phyloP scores from a whole-genome alignment of 2,329 filamentous ascomycete genomes.

The Monosporascus cannonballus region DNA sequence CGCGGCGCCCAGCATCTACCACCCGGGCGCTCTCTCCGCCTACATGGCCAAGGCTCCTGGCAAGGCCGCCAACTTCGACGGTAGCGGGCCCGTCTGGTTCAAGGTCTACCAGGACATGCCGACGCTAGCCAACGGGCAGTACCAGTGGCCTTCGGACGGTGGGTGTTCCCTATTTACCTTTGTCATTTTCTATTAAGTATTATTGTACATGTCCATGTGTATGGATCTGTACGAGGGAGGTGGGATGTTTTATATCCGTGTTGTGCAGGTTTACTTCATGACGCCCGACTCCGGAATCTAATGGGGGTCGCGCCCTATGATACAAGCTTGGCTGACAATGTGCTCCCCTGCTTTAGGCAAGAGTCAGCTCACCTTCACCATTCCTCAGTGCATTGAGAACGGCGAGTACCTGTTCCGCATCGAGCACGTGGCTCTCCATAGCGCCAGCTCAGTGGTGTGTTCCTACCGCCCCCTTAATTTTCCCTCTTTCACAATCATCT shows the following conservation, averaged over 20 bases:
- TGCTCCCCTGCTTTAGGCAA: conserved; percentile 13
- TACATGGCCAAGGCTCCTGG: conserved; percentile 36
- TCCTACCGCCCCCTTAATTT: no score
- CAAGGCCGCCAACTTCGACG: conserved; percentile 30
- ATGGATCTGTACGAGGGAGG: no score
- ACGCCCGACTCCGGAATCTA: no score
- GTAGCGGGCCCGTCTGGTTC: conserved; percentile 34
- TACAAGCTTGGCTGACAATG: not conserved
- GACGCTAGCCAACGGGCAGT: conserved; percentile 22
- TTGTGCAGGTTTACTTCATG: no score
- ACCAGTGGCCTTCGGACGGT: conserved; percentile 33
- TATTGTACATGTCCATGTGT: not conserved
- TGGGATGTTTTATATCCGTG: no score
- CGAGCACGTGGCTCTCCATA: conserved; percentile 31
- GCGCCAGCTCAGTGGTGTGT: conserved; percentile 16
- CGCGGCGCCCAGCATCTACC: conserved; percentile 32
- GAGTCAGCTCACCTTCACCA: conserved; percentile 22
- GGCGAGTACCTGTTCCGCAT: conserved; percentile 33
- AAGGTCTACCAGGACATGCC: conserved; percentile 37
- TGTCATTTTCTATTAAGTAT: not conserved
- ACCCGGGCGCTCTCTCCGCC: conserved; percentile 33
- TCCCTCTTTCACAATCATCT: no score
- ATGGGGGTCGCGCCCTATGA: no score
- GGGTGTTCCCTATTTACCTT: conserved; percentile 1
- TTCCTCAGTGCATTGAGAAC: conserved; percentile 27